Evolutionary conservation across 768 basidiomycete genomes (phyloP), one percentile per base, ranked within the genome.

Genomic region (Rhodotorula babjevae): DNA sequence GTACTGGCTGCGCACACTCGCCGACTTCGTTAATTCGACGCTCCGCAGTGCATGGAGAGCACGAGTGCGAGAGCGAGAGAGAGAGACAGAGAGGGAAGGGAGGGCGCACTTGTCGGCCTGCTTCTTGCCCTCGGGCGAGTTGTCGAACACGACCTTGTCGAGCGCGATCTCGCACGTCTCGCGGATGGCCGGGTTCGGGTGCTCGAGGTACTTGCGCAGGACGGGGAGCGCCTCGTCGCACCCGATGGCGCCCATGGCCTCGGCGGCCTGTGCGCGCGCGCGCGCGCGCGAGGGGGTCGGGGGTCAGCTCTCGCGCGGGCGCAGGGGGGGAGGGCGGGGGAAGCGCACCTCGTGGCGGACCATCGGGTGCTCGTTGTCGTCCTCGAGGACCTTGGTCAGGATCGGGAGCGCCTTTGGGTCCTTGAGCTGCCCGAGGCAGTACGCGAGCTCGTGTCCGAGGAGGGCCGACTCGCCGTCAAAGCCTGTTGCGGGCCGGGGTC

Each of bases 141-240:
- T 79, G 77, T 97, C 93, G 89, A 90, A 98, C 78, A 91, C 86
- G 69, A 99, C 94, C 84, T 93, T 96, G 12, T 88, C 91, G 55
- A 98, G 86, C 2, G 96, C 96, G 72, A 99, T 93, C 82, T 98
- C 93, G 81, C 94, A 97, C 0, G 96, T 99, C 83, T 99, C 96
- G 49, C 93, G 86, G 53, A 80, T 75, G 36, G 73, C 67, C 0
- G 95, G 90, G 52, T 87, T 86, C 60, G 87, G 84, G 83, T 97
- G 92, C 65, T 83, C 80, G 46, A 90, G 81, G 82, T 89, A 93
- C 80, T 89, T 84, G 67, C 83, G 82, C 50, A 99, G 85, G 67
- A 93, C 80, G 7, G 88, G 85, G 19, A 94, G 78, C 25, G 92
- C 90, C 0, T 82, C 76, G 3, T 84, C 78, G 31, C 87, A 84